Base-by-base conservation (phyloP, 441 rosid species). In the Viola pubescens region DNA sequence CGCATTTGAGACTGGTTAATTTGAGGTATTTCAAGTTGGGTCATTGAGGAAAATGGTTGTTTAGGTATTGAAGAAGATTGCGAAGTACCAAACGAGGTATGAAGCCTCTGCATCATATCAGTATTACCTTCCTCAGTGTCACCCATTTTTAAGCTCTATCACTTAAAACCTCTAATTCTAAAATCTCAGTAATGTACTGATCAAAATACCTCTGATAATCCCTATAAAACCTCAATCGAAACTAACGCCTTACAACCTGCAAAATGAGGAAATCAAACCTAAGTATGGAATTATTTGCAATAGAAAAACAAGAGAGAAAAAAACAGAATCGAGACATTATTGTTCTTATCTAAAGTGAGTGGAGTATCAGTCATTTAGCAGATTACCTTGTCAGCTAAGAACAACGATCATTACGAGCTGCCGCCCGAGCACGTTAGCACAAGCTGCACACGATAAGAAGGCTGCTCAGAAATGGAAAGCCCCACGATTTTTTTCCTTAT, bases 21-120 rank as follows among this genome's bases (percentile, higher is more conserved):
- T 59, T 79, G 88, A 6, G 87, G 76, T 10, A 83, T 71, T 44
- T 88, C 92, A 16, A 85, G 81, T 13, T 83, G 88, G 55, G 66
- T 78, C 12, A 73, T 66, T 1, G 85, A 66, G 39, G 65, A 51
- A 66, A 77, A 68, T 4, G 80, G 70, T 19, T 73, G 84, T 52
- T 80, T 79, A 4, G 82, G 75, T 54, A 73, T 64, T 5, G 85
- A 66, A 70, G 81, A 73, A 5, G 89, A 73, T 11, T 73, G 77
- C 2, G 59, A 65, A 12, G 74, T 67, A 12, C 80, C 87, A 37
- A 77, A 79, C 3, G 91, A 81, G 39, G 95, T 75, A 46, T 84
- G 87, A 47, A 87, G 73, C 79, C 94, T 83, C 38, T 73, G 89
- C 74, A 88, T 84, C 86, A 84, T 72, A 41, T 87, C 91, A 61